Base-by-base conservation (phyloP, 169 alveolate species). In the Theileria orientalis region DNA sequence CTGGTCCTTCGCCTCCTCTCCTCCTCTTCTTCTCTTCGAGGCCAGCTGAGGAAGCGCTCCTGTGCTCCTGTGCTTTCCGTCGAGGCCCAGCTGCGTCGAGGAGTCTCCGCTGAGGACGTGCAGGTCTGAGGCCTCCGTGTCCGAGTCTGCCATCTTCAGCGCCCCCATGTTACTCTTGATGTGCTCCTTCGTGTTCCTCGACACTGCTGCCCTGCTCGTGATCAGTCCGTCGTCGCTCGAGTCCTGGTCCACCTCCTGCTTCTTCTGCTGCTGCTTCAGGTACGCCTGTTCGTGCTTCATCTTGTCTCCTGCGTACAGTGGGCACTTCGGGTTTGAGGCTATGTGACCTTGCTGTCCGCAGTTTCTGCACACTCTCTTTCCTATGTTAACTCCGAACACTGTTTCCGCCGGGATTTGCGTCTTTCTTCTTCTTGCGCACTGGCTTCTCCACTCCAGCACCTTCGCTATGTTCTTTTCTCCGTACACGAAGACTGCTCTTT, bases 291-390 rank as follows among this genome's bases (percentile, higher is more conserved):
- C 63, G 64, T 66, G 83, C 1, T 70, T 44, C 21, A 52, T 72
- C 8, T 56, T 87, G 29, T 85, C 92, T 32, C 89, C 92, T 64
- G 77, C 64, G 76, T 74, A 87, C 14, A 74, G 63, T 19, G 90
- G 86, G 47, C 95, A 74, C 75, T 90, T 93, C 44, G 93, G 94
- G 74, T 92, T 92, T 23, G 96, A 91, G 25, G 96, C 94, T 54
- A 92, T 92, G 71, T 92, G 96, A 0, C 96, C 96, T 0, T 90
- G 78, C 76, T 90, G 94, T 21, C 96, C 95, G 47, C 96, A 92
- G 29, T 83, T 83, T 9, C 96, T 70, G 72, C 96, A 92, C 7
- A 91, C 66, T 23, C 96, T 72, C 80, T 84, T 67, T 71, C 83
- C 41, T 33, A 33, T 25, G 70, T 21, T 42, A 16, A 21, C 35